These are phyloP conservation scores for Tritrichomonas musculus DNA, from an alignment of 208 protist genomes.

Conservation along the genomic window DNA sequence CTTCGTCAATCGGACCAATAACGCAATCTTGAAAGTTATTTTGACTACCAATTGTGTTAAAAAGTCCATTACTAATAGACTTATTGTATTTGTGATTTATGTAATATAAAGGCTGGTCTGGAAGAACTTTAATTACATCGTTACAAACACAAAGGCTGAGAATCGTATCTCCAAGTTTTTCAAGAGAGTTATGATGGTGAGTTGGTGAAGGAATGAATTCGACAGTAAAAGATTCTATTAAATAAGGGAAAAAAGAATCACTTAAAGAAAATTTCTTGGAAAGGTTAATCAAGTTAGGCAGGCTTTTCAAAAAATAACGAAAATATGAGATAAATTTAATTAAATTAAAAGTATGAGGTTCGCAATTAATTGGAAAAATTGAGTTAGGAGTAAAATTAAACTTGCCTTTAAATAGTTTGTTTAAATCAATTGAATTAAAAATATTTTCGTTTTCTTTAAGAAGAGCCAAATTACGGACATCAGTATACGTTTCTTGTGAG, in stretches of 20 bases:
- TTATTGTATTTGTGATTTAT: background rate
- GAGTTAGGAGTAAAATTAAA: background rate
- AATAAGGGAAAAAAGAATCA: background rate
- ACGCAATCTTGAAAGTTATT: background rate
- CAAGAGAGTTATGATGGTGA: background rate
- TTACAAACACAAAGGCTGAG: background rate
- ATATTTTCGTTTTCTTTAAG: background rate
- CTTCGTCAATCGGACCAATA: background rate
- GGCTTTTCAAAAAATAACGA: background rate
- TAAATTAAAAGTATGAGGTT: background rate
- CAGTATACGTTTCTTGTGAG: no score
- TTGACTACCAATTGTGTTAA: background rate
- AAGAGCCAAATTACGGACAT: no score
- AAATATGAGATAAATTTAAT: conserved; percentile 12
- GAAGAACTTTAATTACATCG: background rate
- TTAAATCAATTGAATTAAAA: background rate
- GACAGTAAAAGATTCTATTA: background rate
- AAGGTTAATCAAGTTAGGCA: background rate
- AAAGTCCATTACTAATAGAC: background rate
- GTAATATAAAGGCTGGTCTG: background rate
- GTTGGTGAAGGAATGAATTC: background rate
- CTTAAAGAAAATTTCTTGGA: background rate
- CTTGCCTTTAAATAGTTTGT: background rate
- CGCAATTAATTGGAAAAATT: background rate
- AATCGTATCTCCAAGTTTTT: background rate